Percentiles rank a stretch among this genome's conserved stretches.
Conservation (phyloP, 371 early-diverging fungal species). For the Paraphysoderma sedebokerense region DNA sequence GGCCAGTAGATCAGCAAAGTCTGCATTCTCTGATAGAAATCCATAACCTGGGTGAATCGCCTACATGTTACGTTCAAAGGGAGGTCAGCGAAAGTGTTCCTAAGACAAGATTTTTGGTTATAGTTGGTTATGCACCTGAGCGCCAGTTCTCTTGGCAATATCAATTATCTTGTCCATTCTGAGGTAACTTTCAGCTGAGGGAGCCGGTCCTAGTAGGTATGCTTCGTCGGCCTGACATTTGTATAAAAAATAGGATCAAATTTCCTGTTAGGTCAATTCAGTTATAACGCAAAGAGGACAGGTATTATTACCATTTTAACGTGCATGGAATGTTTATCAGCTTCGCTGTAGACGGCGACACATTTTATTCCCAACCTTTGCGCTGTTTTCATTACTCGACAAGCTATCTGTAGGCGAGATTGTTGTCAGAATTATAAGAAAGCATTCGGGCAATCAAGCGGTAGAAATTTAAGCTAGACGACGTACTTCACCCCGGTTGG, state of each 20-base stretch:
- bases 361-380: conserved; percentile 83
- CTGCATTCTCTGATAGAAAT: conserved; percentile 90
- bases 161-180: conserved; percentile 67
- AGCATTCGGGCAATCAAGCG: no score
- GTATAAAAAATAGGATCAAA: background rate
- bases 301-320: conserved; percentile 42
- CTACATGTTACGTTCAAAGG: conserved; percentile 9
- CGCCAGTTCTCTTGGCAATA: conserved; percentile 59
- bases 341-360: conserved; percentile 88
- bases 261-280: background rate
- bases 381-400: conserved; percentile 70
- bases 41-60: conserved; percentile 93
- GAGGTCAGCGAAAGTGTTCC: background rate
- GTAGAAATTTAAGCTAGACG: no score
- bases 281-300: background rate
- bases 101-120: background rate
- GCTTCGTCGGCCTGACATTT: conserved; percentile 72
- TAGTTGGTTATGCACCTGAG: conserved; percentile 32
- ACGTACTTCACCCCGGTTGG: conserved; percentile 84
- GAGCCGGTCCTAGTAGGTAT: conserved; percentile 71
- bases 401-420: no score
- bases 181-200: conserved; percentile 72
- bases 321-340: conserved; percentile 68
- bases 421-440: no score
- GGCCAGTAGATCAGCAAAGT: conserved; percentile 62